Evolutionary conservation across 129 eudicot genomes (phyloP).

Genomic region (Centaurea solstitialis): DNA sequence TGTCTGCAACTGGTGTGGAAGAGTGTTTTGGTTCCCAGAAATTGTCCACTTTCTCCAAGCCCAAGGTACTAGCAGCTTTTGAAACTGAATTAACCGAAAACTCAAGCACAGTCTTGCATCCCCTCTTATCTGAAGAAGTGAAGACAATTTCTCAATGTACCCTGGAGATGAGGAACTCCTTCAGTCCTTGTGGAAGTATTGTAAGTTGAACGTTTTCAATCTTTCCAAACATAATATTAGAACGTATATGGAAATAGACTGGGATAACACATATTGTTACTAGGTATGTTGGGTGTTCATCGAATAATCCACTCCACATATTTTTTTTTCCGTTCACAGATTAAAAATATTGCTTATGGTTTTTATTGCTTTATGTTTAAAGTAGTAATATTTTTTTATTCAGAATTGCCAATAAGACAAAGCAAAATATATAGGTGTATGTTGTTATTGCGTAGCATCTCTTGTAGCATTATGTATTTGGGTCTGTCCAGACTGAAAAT

Average conservation of each 20-base stretch:
- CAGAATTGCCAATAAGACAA: conserved; percentile 2
- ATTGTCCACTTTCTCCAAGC: no score
- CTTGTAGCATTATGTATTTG: background rate
- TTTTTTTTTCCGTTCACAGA: background rate
- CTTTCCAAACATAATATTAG: no score
- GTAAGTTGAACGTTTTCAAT: no score
- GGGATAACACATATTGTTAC: background rate
- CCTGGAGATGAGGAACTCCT: no score
- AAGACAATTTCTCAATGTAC: no score
- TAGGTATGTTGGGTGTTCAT: background rate
- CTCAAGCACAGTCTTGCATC: no score
- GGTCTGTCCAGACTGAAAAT: background rate
- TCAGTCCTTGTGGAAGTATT: no score
- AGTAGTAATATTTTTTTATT: background rate
- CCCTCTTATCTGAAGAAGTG: no score
- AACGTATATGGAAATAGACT: background rate
- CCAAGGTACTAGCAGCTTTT: no score
- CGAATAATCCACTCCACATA: background rate
- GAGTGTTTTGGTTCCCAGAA: no score
- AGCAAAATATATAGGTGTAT: background rate
- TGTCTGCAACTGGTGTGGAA: no score
- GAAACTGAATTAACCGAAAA: no score
- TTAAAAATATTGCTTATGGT: background rate
- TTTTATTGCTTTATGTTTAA: background rate
- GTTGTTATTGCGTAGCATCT: background rate